These are phyloP conservation scores for Protomyces inundatus DNA, from an alignment of 1,139 yeast genomes.

Conservation along the genomic window DNA sequence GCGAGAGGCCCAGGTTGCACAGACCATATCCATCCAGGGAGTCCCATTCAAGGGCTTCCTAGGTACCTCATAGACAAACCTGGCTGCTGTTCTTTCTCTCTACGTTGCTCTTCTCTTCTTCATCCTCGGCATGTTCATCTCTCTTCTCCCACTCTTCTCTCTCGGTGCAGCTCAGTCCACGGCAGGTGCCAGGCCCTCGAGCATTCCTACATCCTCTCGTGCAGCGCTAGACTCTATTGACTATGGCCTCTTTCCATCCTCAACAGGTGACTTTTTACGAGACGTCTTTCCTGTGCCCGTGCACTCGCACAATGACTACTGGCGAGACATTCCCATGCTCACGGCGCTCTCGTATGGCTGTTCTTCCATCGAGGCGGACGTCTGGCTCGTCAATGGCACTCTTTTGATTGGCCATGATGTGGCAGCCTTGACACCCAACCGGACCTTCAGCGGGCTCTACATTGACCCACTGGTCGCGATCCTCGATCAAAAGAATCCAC, in stretches of 20 bases:
- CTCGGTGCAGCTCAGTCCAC: neutral
- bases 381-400: slow-evolving; percentile 50
- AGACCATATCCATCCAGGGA: too few species aligned
- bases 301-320: slow-evolving; percentile 59
- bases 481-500: slow-evolving; percentile 46
- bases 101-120: slow-evolving; percentile 1
- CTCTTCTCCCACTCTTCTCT: slow-evolving; percentile 1
- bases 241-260: slow-evolving; percentile 12
- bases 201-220: neutral
- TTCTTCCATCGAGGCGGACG: slow-evolving; percentile 64
- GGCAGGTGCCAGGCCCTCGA: too few species aligned
- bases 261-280: slow-evolving; percentile 15
- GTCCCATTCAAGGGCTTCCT: too few species aligned
- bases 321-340: slow-evolving; percentile 58
- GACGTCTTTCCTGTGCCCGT: slow-evolving; percentile 1
- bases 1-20: too few species aligned
- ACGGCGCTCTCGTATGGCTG: slow-evolving; percentile 60
- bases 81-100: slow-evolving; percentile 6
- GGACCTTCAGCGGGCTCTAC: slow-evolving; percentile 51
- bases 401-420: slow-evolving; percentile 62
- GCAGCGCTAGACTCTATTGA: slow-evolving; percentile 4
- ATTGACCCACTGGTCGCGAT: slow-evolving; percentile 50
- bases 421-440: slow-evolving; percentile 44
- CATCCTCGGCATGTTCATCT: slow-evolving; percentile 5
- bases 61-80: neutral